Evolutionary conservation across 768 basidiomycete genomes (phyloP), one percentile per base, ranked within the genome.

Genomic region (Inosperma sp.): DNA sequence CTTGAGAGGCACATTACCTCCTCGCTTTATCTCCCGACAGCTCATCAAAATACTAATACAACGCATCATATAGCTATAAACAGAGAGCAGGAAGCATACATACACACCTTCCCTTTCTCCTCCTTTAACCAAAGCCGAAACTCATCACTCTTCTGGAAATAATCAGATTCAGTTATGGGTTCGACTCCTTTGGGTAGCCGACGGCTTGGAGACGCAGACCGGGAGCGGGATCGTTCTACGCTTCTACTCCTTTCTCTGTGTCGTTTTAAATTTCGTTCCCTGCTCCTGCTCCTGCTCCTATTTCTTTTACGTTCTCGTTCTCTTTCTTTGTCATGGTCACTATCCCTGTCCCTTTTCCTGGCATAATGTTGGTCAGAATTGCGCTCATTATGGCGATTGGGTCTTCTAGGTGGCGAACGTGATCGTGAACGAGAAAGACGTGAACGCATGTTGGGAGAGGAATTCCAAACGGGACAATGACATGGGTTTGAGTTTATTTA

Each of bases 41-140:
- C 52, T 92, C 86, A 59, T 92, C 87, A 59, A 95, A 86, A 63
- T 93, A 93, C 89, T 93, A 52, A 13, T 25, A 22, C 36, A 22
- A 17, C 26, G 21, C 34, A 45, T 23, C 46, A 33, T 51, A 42
- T 52, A 7, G 16, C 22, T n/a, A 27, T 12, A 29, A 23, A 10
- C 23, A 40, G 13, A 42, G 14, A 13, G 39, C 49, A 47, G 0
- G n/a, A 33, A 36, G 4, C 7, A 19, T 4, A 22, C 22, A 37
- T 25, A 54, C 67, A 46, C 50, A 77, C 77, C 68, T 77, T 77
- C 33, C 68, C 60, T 61, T 78, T 78, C 59, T 72, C 70, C 19
- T 89, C 85, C 66, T 86, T 89, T 51, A 96, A 72, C 92, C 93
- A 97, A 21, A 80, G 65, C 56, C 85, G 79, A 62, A 94, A 95